Evolutionary conservation across 768 basidiomycete species (phyloP).

Genomic region (Suillus luteus): DNA sequence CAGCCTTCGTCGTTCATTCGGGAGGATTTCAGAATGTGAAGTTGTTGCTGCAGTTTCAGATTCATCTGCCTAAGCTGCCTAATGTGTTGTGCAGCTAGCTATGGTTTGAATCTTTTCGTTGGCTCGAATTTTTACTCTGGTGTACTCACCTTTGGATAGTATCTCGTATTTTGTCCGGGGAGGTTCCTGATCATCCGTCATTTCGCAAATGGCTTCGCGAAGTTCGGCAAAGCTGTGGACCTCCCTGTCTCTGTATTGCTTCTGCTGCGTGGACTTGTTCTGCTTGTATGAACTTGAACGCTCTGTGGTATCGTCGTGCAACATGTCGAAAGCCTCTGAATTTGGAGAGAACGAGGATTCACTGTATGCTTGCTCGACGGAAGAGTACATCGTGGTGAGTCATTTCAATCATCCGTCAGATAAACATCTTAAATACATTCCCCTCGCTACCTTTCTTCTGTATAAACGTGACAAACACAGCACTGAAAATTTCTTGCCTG

Average conservation of each 20-base stretch:
- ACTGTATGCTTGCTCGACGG: not conserved
- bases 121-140: not conserved
- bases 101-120: not conserved
- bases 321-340: not conserved
- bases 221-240: not conserved
- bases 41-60: not conserved
- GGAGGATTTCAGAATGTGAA: not conserved
- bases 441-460: not conserved
- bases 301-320: not conserved
- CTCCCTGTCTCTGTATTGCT: constrained; percentile 9
- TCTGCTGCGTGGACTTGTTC: constrained; percentile 3
- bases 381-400: not conserved
- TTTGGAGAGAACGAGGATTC: not conserved
- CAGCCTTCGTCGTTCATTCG: not conserved
- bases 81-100: not conserved
- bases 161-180: not conserved
- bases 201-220: constrained; percentile 3
- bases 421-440: not conserved
- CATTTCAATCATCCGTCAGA: not conserved
- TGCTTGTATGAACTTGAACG: not conserved
- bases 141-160: not conserved
- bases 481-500: not conserved
- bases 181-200: not conserved
- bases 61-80: not conserved
- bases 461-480: constrained; percentile 2